Conservation (phyloP, 495 filamentous ascomycete genomes). For the Aspergillus incahuasiensis region DNA sequence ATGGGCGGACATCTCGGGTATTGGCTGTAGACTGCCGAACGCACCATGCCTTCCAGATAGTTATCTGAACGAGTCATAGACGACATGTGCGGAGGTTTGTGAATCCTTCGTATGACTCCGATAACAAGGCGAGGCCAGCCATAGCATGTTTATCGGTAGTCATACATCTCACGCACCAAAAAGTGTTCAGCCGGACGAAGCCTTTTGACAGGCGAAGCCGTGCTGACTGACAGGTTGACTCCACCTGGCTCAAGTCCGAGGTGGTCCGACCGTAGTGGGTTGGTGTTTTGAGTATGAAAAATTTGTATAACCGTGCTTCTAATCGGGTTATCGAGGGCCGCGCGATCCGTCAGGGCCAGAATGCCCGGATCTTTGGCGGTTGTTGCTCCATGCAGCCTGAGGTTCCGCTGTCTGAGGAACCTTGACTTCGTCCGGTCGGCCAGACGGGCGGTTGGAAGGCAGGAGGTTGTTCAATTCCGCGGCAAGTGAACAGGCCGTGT, state of each 20-base stretch:
- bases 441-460: constrained; percentile 29
- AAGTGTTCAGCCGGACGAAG: constrained; percentile 11
- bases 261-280: neutral
- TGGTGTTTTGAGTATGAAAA: too few species aligned
- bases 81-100: constrained; percentile 1
- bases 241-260: neutral
- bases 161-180: constrained; percentile 12
- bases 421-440: constrained; percentile 38
- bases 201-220: neutral
- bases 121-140: constrained; percentile 11
- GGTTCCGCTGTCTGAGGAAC: constrained; percentile 51
- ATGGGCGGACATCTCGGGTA: neutral
- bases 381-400: constrained; percentile 59
- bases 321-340: constrained; percentile 29
- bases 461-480: constrained; percentile 53
- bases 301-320: neutral
- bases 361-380: constrained; percentile 49
- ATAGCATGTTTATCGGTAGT: constrained; percentile 8
- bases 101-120: constrained; percentile 7
- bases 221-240: neutral
- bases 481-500: constrained; percentile 69
- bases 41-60: neutral
- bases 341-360: constrained; percentile 35
- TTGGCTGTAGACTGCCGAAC: neutral
- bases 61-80: neutral